Conservation (phyloP, 1,284 basidiomycete species). For the Pulveroboletus ridleyi region DNA sequence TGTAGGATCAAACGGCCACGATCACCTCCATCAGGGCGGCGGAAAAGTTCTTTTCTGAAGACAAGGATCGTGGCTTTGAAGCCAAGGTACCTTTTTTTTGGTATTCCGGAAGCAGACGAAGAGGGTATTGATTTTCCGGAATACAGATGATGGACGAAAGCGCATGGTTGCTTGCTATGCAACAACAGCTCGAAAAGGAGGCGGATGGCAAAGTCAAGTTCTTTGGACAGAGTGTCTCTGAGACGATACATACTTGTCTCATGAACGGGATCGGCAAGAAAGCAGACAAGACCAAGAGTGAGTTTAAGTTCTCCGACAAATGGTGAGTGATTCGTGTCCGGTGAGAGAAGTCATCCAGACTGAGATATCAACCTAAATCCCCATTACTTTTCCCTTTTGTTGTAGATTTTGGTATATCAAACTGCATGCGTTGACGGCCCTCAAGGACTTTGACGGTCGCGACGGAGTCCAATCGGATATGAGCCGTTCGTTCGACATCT, state of each 20-base stretch:
- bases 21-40: slow-evolving; percentile 81
- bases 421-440: slow-evolving; percentile 79
- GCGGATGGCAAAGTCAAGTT: slow-evolving; percentile 77
- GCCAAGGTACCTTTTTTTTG: slow-evolving; percentile 70
- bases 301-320: slow-evolving; percentile 94
- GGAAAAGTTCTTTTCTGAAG: slow-evolving; percentile 93
- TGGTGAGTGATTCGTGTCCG: slow-evolving; percentile 50
- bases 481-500: slow-evolving; percentile 91
- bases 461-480: slow-evolving; percentile 94
- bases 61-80: slow-evolving; percentile 91
- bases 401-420: slow-evolving; percentile 94
- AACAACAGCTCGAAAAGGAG: slow-evolving; percentile 91
- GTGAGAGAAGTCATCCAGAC: not conserved
- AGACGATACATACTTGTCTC: slow-evolving; percentile 81
- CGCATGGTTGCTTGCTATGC: slow-evolving; percentile 75
- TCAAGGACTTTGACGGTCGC: slow-evolving; percentile 85
- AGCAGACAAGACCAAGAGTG: slow-evolving; percentile 85
- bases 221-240: slow-evolving; percentile 84
- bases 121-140: not conserved
- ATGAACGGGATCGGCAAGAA: slow-evolving; percentile 82
- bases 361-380: not conserved
- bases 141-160: slow-evolving; percentile 92
- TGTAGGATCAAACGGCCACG: slow-evolving; percentile 73
- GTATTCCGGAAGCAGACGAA: not conserved
- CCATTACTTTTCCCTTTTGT: not conserved